phyloP scores from a whole-genome alignment of 2,329 filamentous ascomycete species.

The Botrytis pseudocinerea region DNA sequence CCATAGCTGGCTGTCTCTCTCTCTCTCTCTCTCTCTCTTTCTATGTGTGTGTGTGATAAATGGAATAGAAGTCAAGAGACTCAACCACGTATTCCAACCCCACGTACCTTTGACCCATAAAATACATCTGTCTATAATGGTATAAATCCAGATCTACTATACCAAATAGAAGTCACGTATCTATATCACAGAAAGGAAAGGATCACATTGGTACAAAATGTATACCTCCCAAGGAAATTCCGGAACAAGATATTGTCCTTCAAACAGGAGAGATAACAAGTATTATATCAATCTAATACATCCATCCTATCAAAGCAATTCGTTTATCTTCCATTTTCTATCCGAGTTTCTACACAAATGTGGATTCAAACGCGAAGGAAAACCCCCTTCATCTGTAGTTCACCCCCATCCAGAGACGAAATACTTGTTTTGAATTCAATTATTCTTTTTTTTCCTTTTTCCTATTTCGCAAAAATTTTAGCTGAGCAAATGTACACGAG shows the following conservation, averaged over 20 bases:
- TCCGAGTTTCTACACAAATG: background rate
- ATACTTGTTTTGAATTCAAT: too few species aligned
- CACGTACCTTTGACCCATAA: background rate
- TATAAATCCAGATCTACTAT: background rate
- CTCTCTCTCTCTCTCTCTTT: too few species aligned
- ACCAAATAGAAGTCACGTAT: too few species aligned
- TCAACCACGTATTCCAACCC: too few species aligned
- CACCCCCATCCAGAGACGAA: too few species aligned
- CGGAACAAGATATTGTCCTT: background rate
- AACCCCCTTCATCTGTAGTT: accelerated
- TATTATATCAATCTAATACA: background rate
- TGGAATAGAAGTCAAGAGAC: background rate
- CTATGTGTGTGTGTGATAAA: too few species aligned
- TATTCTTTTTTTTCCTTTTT: too few species aligned
- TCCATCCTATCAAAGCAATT: background rate
- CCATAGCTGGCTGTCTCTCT: too few species aligned
- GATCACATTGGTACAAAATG: too few species aligned
- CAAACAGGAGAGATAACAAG: background rate
- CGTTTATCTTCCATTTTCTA: background rate
- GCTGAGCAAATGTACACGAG: accelerated
- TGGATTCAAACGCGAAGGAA: accelerated
- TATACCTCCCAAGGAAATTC: too few species aligned
- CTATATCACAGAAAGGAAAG: background rate
- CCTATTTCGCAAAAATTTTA: accelerated
- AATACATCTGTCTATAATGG: background rate